Base-by-base conservation (phyloP, 2,329 filamentous ascomycete species). In the Pseudopithomyces maydicus region DNA sequence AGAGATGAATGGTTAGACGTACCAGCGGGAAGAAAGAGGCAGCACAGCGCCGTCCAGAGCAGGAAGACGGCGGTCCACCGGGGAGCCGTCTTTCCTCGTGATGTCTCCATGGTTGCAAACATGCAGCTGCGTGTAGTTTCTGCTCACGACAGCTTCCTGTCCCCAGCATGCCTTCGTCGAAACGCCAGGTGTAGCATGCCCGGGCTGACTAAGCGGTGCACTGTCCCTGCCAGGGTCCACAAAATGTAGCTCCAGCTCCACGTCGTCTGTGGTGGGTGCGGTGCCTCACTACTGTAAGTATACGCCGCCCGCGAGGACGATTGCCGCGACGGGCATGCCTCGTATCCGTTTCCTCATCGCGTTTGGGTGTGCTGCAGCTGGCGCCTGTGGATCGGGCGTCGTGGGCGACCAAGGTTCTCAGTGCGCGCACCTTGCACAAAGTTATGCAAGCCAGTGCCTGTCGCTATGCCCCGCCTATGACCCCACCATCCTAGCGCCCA, bases 1-100 rank as follows among this genome's bases (percentile, higher is more conserved):
- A 32, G 49, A 29, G 46, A 20, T 51, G 23, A 23, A n/a, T 22
- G 57, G 57, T 55, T 56, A 23, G 44, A 72, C 75, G 47, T 73
- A 78, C 76, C 70, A 62, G 65, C 74, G 59, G 74, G 72, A 42
- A 65, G 64, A 56, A 77, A 70, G 56, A 76, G 54, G 56, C 66
- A 69, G 57, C 70, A 74, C 54, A 77, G 55, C 57, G 63, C 60
- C 47, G 68, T 62, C 49, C 73, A 64, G n/a, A 75, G 56, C 61
- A 76, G 61, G 14, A 76, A 63, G 41, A 70, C 48, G 67, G 85
- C 79, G 72, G 87, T 84, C 90, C 90, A 91, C 77, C 79, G 81
- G 73, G 77, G 79, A 70, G 58, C 64, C 79, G 85, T 12, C 15
- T 38, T 22, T 85, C 80, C 65, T 71, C 57, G 66, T 51, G 57